These are phyloP conservation scores for Magnusiomyces tetraspermus DNA, from an alignment of 1,139 yeast genomes.

Conservation along the genomic window DNA sequence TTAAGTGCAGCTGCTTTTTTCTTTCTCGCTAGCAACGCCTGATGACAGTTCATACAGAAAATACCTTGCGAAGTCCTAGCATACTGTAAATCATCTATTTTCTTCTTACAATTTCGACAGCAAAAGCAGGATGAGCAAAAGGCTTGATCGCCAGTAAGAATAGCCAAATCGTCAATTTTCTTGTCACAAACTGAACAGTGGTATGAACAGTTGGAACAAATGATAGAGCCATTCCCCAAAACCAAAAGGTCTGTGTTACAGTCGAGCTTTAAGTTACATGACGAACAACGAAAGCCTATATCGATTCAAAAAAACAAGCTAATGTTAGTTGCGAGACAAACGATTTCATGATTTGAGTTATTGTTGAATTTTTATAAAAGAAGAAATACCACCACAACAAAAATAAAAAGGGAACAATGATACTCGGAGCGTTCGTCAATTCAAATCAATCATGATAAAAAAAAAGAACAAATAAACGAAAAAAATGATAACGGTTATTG, in stretches of 20 bases:
- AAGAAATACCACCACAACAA: too few species aligned
- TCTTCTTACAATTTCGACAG: slow-evolving; percentile 80
- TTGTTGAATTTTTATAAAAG: too few species aligned
- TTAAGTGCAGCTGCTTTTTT: slow-evolving; percentile 12
- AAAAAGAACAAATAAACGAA: too few species aligned
- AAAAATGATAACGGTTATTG: too few species aligned
- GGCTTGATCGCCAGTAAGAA: slow-evolving; percentile 86
- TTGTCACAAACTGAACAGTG: slow-evolving; percentile 80
- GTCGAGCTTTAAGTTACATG: slow-evolving; percentile 67
- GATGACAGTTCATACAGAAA: slow-evolving; percentile 91
- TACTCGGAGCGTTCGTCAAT: too few species aligned
- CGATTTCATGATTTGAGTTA: too few species aligned
- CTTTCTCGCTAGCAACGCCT: slow-evolving; percentile 65
- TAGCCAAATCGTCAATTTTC: slow-evolving; percentile 93
- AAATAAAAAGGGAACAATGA: too few species aligned
- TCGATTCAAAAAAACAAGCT: too few species aligned
- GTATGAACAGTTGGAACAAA: slow-evolving; percentile 86
- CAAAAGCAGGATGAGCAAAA: slow-evolving; percentile 87
- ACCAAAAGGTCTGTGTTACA: slow-evolving; percentile 85
- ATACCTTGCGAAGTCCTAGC: slow-evolving; percentile 92
- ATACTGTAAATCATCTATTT: slow-evolving; percentile 81
- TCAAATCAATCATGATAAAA: too few species aligned
- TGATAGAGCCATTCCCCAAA: slow-evolving; percentile 82
- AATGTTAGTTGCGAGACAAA: too few species aligned
- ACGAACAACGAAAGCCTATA: slow-evolving; percentile 68